Evolutionary conservation across 129 eudicot genomes (phyloP).

Genomic region (Artemisia tridentata): DNA sequence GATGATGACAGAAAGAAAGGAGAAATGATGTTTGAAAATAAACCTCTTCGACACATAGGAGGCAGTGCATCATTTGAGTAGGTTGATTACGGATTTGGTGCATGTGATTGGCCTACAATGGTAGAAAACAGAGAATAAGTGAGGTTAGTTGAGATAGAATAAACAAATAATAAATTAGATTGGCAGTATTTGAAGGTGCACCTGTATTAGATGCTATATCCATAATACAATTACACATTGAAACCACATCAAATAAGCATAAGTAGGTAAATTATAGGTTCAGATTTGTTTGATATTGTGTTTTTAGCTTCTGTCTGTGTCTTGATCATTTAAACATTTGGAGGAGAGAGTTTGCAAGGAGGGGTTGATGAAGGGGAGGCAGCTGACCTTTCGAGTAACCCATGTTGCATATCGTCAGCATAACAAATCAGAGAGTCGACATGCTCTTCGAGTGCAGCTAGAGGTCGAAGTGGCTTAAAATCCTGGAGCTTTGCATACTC

Average conservation of each 20-base stretch:
- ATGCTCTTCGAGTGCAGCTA: slow-evolving; percentile 53
- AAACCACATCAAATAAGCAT: slow-evolving; percentile 5
- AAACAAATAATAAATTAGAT: too few relatives aligned
- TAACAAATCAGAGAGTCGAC: slow-evolving; percentile 58
- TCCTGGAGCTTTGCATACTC: slow-evolving; percentile 63
- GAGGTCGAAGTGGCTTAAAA: slow-evolving; percentile 56
- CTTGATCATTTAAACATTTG: slow-evolving; percentile 26
- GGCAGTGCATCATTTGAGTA: too few relatives aligned
- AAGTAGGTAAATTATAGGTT: slow-evolving; percentile 11
- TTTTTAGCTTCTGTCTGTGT: slow-evolving; percentile 35
- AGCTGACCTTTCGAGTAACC: slow-evolving; percentile 48
- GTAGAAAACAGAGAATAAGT: too few relatives aligned
- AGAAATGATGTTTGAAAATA: too few relatives aligned
- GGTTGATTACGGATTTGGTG: too few relatives aligned
- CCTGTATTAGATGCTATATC: slow-evolving; percentile 3
- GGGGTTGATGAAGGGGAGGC: slow-evolving; percentile 45
- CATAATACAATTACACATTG: slow-evolving; percentile 2
- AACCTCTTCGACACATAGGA: too few relatives aligned
- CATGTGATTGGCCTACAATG: too few relatives aligned
- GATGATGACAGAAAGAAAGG: too few relatives aligned
- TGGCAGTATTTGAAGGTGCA: too few relatives aligned
- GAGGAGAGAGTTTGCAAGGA: slow-evolving; percentile 56
- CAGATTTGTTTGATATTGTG: slow-evolving; percentile 22
- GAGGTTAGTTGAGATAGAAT: too few relatives aligned
- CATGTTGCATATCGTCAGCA: slow-evolving; percentile 55